Evolutionary conservation across 768 basidiomycete species (phyloP).

Genomic region (Mycena haematopus): DNA sequence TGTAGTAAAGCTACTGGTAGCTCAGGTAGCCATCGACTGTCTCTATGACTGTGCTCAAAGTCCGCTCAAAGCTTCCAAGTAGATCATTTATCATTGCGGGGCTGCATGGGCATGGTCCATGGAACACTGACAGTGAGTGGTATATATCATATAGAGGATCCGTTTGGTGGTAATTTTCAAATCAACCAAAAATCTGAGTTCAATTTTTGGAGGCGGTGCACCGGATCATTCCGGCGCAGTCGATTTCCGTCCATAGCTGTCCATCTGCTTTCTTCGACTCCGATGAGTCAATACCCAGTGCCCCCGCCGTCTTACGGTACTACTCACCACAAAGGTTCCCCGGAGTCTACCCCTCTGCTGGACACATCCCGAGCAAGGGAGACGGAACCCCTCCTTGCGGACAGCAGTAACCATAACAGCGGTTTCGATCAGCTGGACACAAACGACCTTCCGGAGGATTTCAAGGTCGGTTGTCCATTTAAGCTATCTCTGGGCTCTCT

Average conservation of each 20-base stretch:
- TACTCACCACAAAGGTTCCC: conserved; percentile 29
- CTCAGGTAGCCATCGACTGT: too few species aligned
- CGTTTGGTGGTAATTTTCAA: too few species aligned
- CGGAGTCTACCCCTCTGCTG: conserved; percentile 35
- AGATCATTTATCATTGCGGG: too few species aligned
- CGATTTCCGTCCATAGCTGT: neutral
- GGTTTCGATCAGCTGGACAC: conserved; percentile 73
- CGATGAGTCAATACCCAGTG: conserved; percentile 67
- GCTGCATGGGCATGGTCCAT: too few species aligned
- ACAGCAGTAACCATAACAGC: conserved; percentile 24
- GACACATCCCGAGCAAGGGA: conserved; percentile 31
- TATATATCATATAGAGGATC: too few species aligned
- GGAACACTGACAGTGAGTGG: too few species aligned
- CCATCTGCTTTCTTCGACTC: conserved; percentile 29
- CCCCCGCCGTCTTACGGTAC: conserved; percentile 67
- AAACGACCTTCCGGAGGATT: conserved; percentile 88
- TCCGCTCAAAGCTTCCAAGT: too few species aligned
- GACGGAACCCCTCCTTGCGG: conserved; percentile 63
- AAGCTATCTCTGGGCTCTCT: neutral
- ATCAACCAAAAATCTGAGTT: neutral
- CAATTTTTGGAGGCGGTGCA: neutral
- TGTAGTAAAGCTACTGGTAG: too few species aligned
- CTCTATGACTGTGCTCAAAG: too few species aligned
- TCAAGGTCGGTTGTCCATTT: conserved; percentile 69
- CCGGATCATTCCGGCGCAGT: neutral